Evolutionary conservation across 192 early-diverging fungal genomes (phyloP).

Genomic region (Glomus cerebriforme): DNA sequence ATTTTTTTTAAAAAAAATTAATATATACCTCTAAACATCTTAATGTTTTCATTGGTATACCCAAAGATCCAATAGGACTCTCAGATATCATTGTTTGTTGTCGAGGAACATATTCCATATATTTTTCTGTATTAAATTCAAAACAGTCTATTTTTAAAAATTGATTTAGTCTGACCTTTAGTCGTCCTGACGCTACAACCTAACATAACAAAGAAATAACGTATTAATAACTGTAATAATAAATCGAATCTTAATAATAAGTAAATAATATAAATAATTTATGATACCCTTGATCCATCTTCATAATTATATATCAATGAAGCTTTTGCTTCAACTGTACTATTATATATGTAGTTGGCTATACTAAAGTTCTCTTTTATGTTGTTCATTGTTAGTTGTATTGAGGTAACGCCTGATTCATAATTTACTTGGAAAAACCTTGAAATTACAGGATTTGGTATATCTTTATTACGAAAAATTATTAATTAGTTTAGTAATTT

Average conservation of each 20-base stretch:
- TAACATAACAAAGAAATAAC: neutral
- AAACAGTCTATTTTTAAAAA: neutral
- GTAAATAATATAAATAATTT: neutral
- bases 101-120: constrained; percentile 3
- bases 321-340: constrained; percentile 4
- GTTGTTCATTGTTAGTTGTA: neutral
- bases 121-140: constrained; percentile 8
- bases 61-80: neutral
- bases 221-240: too few species aligned
- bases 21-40: neutral
- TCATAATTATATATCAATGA: constrained; percentile 22
- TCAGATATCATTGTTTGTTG: neutral
- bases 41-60: constrained; percentile 8
- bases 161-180: constrained; percentile 3
- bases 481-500: neutral
- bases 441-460: constrained; percentile 9
- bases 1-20: neutral
- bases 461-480: neutral
- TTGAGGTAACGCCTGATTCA: constrained; percentile 9
- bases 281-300: constrained; percentile 15
- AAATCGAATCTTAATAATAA: neutral
- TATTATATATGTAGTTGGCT: neutral
- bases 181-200: constrained; percentile 3
- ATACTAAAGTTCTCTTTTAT: neutral
- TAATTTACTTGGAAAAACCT: constrained; percentile 22